Evolutionary conservation across 257 asterid genomes (phyloP), one percentile per base, ranked within the genome.

Genomic region (Vinca minor): DNA sequence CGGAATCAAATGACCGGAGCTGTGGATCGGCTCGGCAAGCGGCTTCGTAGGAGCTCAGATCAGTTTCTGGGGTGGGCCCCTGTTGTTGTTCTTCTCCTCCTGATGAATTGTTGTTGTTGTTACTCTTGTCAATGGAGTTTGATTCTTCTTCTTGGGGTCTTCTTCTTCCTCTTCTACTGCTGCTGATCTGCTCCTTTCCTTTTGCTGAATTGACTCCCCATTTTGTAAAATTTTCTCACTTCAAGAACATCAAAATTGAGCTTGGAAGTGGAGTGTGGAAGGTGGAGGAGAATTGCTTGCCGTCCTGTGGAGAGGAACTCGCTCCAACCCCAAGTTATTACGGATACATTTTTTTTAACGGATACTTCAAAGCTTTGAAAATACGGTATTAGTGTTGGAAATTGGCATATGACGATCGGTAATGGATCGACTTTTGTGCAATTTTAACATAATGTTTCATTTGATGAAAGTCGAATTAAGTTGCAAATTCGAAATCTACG

Each of bases 11-110:
- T 64, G 67, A 66, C 50, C 76, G 84, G 49, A 91, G 89, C 58
- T 84, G 82, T 0, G 95, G 87, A 70, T 91, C 98, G 74, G 83
- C 83, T 64, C 67, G 78, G 83, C 96, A 91, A 0, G 98, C 96
- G 55, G 92, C 83, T 72, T 89, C 89, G 54, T 89, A 92, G 4
- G 95, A 86, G 81, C 68, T 82, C 58, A 87, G 83, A 71, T 83
- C 85, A 64, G 89, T 56, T 63, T 76, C 88, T 46, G 88, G 60
- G 57, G n/a, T 71, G 57, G 47, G 62, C 62, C 25, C 59, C 65
- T 4, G 54, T 18, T n/a, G n/a, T n/a, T n/a, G n/a, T n/a, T n/a
- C n/a, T 45, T 7, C 70, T 28, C 10, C 18, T n/a, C 10, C 11
- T 47, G 31, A 47, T 0, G 28, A 52, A 29, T 31, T 64, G 62